Evolutionary conservation across 2,329 filamentous ascomycete species (phyloP).

Genomic region (Cylindrodendrum hubeiense): DNA sequence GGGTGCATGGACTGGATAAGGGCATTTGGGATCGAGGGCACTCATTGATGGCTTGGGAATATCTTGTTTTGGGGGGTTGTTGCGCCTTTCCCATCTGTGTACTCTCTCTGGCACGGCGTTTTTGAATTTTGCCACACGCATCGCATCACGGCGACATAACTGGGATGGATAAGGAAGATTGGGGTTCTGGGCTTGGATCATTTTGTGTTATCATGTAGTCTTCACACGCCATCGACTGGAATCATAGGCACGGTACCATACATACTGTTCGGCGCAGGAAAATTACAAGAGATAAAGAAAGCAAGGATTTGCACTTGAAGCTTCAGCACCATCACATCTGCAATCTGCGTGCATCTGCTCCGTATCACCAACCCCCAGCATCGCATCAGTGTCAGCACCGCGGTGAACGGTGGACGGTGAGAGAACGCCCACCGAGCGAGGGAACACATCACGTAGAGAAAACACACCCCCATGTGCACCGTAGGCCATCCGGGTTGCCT

Average conservation of each 20-base stretch:
- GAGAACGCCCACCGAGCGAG: background rate
- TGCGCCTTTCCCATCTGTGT: slow-evolving; percentile 18
- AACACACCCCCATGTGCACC: background rate
- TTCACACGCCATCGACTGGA: slow-evolving; percentile 14
- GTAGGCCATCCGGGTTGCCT: background rate
- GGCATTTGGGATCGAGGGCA: slow-evolving; percentile 37
- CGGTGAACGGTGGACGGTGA: background rate
- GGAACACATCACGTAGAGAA: too few species aligned
- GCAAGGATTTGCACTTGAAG: background rate
- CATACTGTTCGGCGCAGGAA: slow-evolving; percentile 43
- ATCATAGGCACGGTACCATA: slow-evolving; percentile 30
- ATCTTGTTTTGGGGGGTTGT: slow-evolving; percentile 2
- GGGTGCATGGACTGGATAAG: slow-evolving; percentile 36
- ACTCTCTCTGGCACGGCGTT: slow-evolving; percentile 36
- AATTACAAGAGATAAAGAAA: slow-evolving; percentile 11
- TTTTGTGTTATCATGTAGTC: background rate
- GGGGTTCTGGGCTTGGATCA: slow-evolving; percentile 1
- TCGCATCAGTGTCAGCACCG: background rate
- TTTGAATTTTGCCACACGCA: slow-evolving; percentile 19
- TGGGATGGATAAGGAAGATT: slow-evolving; percentile 12
- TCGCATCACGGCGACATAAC: slow-evolving; percentile 21
- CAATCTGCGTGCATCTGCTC: background rate
- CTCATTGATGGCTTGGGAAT: slow-evolving; percentile 30
- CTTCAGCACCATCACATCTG: background rate
- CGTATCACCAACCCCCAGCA: background rate